Evolutionary conservation across 805 yeast species (phyloP), one percentile per base, ranked within the genome.

Genomic region (Saturnispora quitensis): DNA sequence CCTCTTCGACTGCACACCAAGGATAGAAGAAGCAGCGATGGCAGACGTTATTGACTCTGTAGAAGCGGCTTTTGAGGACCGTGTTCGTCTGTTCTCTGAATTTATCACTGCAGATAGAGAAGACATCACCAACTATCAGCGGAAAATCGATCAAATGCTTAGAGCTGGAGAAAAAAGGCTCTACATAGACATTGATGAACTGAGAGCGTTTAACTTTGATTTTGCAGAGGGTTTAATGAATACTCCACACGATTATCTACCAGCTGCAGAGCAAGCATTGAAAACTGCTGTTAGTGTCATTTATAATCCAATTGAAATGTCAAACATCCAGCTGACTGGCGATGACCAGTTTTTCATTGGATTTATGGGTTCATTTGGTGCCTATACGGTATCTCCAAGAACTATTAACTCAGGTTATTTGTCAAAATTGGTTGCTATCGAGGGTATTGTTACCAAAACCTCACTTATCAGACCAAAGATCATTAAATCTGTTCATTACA

Each of bases 401-500:
- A 81, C 96, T 3, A 81, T 93, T 52, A 79, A 83, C 53, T 84
- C 98, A 2, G 69, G 76, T 13, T 84, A 80, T 57, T 72, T 93
- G 48, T 89, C 96, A 51, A 83, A 84, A 62, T 72, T 91, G 77
- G 80, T 93, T 43, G 82, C 95, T 1, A 74, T 93, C 24, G 97
- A 93, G 69, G 99, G 99, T 51, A 93, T 93, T 60, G 96, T 93
- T 17, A 91, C 98, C 1, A 76, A 93, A 56, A 90, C 96, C 31
- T 89, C 97, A 1, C 73, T 93, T 53, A 95, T 93, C 42, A 78
- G 98, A 55, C 99, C 99, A 36, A 91, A 91, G 66, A 78, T 91
- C 50, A 76, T 89, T 47, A 78, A 95, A 60, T 88, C 96, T 10
- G 96, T 93, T 28, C 98, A 91, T 69, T 91, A 86, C 66, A 89